Percentiles rank a stretch among this genome's conserved stretches.
Evolutionary conservation across 176 grass and related monocot genomes (phyloP).

Genomic region (Poa annua): DNA sequence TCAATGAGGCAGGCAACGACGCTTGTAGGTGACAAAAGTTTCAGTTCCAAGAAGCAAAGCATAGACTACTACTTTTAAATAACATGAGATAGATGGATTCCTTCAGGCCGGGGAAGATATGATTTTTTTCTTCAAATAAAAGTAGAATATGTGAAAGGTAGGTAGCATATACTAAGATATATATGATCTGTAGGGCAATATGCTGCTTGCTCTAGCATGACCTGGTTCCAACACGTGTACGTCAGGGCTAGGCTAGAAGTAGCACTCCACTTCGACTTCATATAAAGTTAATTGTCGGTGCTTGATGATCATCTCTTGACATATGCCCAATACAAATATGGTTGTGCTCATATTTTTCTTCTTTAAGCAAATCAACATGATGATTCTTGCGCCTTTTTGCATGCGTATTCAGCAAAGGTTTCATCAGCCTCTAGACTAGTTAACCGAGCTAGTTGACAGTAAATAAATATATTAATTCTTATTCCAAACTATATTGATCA

Average conservation of each 20-base stretch:
- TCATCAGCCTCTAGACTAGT: neutral
- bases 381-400: neutral
- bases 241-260: neutral
- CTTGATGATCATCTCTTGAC: neutral
- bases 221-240: neutral
- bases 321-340: neutral
- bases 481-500: neutral
- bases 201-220: neutral
- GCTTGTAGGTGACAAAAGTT: neutral
- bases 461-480: neutral
- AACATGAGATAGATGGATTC: neutral
- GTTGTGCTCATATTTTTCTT: neutral
- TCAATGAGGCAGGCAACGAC: neutral
- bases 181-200: neutral
- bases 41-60: neutral
- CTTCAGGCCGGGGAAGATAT: neutral
- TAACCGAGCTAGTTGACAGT: neutral
- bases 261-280: neutral
- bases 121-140: neutral
- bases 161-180: neutral
- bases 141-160: neutral
- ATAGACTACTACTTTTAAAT: neutral
- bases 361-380: neutral
- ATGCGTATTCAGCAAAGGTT: neutral
- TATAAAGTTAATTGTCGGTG: neutral